A percentile compares a stretch with the other conserved stretches of the same genome.
These are phyloP conservation scores for Blastomyces emzantsi DNA, from an alignment of 2,329 filamentous ascomycete genomes.

Conservation along the genomic window DNA sequence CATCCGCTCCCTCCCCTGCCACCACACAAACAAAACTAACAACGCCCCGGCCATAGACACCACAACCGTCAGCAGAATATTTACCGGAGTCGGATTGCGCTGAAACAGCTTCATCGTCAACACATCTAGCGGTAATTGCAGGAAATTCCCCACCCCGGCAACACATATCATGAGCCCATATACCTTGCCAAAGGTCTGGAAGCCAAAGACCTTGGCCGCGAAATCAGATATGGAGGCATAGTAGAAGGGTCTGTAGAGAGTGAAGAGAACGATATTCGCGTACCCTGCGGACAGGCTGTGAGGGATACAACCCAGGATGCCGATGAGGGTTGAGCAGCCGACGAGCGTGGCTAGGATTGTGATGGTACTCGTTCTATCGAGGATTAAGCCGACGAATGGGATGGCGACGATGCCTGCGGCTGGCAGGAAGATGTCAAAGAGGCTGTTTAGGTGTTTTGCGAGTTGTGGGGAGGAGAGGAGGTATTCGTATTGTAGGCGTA, in stretches of 20 bases:
- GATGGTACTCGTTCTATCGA: slow-evolving; percentile 68
- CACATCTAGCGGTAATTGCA: slow-evolving; percentile 68
- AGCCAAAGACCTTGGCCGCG: slow-evolving; percentile 83
- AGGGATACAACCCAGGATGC: slow-evolving; percentile 65
- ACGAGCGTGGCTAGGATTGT: slow-evolving; percentile 63
- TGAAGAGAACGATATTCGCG: slow-evolving; percentile 70
- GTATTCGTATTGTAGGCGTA: slow-evolving; percentile 69
- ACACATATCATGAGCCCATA: slow-evolving; percentile 86
- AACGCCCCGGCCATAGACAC: slow-evolving; percentile 56
- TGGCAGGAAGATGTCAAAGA: slow-evolving; percentile 76
- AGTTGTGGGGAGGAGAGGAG: slow-evolving; percentile 55
- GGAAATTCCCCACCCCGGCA: slow-evolving; percentile 73
- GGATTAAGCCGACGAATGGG: slow-evolving; percentile 71
- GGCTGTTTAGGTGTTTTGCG: slow-evolving; percentile 64
- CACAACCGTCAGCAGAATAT: slow-evolving; percentile 54
- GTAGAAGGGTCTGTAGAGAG: slow-evolving; percentile 78
- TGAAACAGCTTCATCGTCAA: slow-evolving; percentile 63
- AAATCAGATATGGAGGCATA: slow-evolving; percentile 89
- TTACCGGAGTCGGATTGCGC: slow-evolving; percentile 69
- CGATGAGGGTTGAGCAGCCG: slow-evolving; percentile 61
- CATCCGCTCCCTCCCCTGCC: slow-evolving; percentile 26
- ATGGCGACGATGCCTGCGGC: slow-evolving; percentile 72
- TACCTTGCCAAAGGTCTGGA: slow-evolving; percentile 82
- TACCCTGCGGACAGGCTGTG: slow-evolving; percentile 59
- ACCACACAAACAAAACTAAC: slow-evolving; percentile 58